Base-by-base conservation (phyloP, 2,329 filamentous ascomycete genomes). In the Aspergillus sp. region DNA sequence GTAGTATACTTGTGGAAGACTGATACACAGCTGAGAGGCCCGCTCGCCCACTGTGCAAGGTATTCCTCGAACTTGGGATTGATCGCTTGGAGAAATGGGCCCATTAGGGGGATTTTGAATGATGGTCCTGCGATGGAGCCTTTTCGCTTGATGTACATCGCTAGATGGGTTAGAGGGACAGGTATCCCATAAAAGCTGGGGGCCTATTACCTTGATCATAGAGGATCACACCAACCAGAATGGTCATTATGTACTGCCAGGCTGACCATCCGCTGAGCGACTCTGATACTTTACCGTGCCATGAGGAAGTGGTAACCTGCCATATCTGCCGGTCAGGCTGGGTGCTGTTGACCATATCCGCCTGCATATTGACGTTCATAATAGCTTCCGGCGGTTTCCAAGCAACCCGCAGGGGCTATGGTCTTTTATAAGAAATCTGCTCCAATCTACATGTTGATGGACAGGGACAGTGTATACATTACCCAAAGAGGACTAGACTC, bases 11-110 rank as follows among this genome's bases (percentile, higher is more conserved):
- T 96, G 82, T 96, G 91, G 76, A 96, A 96, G 63, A 96, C 88
- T 2, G 90, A 95, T 55, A 96, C 91, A 67, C 91, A 96, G 77
- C 90, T 95, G 53, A 96, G 80, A 45, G 87, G 85, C n/a, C 89
- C 91, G 67, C 89, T 94, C 57, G 79, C 70, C 91, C 91, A 96
- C 78, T 96, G 94, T 53, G 79, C 84, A 65, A 90, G 79, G 73
- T 96, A 96, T 61, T 88, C 82, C 49, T 88, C 85, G 66, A 95
- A 95, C 65, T 89, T 89, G 43, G 91, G 91, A 70, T 95, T 83
- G 58, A 96, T 77, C 20, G 89, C 93, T 68, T 95, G 79, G 50
- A 95, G 78, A 69, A 96, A 96, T 7, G 91, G 91, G 4, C 91
- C 91, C 66, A 95, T 88, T 63, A 90, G 88, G 30, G 87, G 87